Evolutionary conservation across 192 early-diverging fungal species (phyloP), one percentile per base, ranked within the genome.

Genomic region (Geranomyces variabilis): DNA sequence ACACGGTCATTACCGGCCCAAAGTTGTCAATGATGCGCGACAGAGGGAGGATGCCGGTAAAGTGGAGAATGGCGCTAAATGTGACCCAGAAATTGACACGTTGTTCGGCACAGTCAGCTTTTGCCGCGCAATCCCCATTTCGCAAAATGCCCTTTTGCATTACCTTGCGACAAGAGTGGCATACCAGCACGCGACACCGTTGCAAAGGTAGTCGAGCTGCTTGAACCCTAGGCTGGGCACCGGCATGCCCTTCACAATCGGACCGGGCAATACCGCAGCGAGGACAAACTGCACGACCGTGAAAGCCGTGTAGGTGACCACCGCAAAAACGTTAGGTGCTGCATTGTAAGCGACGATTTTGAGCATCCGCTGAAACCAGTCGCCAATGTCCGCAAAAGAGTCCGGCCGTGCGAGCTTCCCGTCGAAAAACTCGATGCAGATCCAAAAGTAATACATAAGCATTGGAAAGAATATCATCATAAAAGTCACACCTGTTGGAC

Each of bases 381-480:
- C 58, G 26, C 69, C 74, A 17, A 84, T 63, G 31, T 73, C 80
- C 14, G 71, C 71, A 19, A 68, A 13, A 33, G 80, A 78, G 33
- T 75, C 78, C 15, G 86, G 83, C 33, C 77, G 69, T 34, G 82
- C 75, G 36, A 92, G 73, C 44, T 78, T 77, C 45, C 90, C 90
- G 71, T 81, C 73, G 74, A 90, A 84, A 75, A 84, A 83, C 76
- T 90, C 85, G 45, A 92, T 77, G 67, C 87, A 92, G 44, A 89
- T 79, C 81, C 86, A 90, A 67, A 89, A 85, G 73, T 92, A 92
- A 67, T 82, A 88, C 90, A 92, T 92, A 43, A 90, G 77, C 49
- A 79, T 66, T 57, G 90, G 90, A 70, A 92, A 90, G 24, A 88
- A 86, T 26, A 90, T 46, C 79, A 92, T 90, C 88, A 92, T 92